Conservation (phyloP, 2,329 filamentous ascomycete species). For the Xylariaceae sp. region DNA sequence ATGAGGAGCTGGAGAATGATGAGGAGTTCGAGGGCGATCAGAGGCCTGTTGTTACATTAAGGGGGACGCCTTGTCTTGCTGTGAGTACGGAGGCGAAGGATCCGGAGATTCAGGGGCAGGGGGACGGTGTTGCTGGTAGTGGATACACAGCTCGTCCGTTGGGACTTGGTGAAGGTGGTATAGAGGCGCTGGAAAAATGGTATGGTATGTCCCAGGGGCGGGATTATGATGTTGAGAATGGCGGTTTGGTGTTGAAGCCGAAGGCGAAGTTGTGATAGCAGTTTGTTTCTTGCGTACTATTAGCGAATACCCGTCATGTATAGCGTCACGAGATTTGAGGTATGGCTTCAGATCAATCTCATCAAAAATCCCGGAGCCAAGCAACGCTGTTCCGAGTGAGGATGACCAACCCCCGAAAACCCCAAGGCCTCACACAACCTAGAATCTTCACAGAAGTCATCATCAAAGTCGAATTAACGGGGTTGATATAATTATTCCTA, state of each 20-base stretch:
- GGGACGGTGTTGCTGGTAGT: slow-evolving; percentile 56
- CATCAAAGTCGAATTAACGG: not conserved
- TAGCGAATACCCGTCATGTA: not conserved
- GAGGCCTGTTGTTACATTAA: slow-evolving; percentile 63
- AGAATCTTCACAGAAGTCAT: no score
- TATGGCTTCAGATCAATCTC: not conserved
- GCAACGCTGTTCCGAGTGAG: not conserved
- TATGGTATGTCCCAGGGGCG: slow-evolving; percentile 67
- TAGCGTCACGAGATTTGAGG: no score
- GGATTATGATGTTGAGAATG: slow-evolving; percentile 63
- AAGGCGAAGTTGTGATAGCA: slow-evolving; percentile 38
- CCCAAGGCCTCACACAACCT: no score
- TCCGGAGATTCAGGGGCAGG: slow-evolving; percentile 52
- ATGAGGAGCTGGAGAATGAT: slow-evolving; percentile 38
- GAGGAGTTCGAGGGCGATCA: slow-evolving; percentile 58
- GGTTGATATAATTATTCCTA: slow-evolving; percentile 13
- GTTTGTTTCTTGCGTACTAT: not conserved
- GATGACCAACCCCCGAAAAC: no score
- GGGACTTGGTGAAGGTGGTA: slow-evolving; percentile 64
- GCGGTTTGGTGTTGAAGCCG: slow-evolving; percentile 53
- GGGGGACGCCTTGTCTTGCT: slow-evolving; percentile 62
- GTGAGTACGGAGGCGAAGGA: slow-evolving; percentile 45
- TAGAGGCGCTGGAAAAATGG: slow-evolving; percentile 65
- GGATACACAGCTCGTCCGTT: slow-evolving; percentile 62
- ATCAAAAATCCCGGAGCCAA: not conserved